phyloP scores from a whole-genome alignment of 2,329 filamentous ascomycete species.

The Curvularia spicifera region DNA sequence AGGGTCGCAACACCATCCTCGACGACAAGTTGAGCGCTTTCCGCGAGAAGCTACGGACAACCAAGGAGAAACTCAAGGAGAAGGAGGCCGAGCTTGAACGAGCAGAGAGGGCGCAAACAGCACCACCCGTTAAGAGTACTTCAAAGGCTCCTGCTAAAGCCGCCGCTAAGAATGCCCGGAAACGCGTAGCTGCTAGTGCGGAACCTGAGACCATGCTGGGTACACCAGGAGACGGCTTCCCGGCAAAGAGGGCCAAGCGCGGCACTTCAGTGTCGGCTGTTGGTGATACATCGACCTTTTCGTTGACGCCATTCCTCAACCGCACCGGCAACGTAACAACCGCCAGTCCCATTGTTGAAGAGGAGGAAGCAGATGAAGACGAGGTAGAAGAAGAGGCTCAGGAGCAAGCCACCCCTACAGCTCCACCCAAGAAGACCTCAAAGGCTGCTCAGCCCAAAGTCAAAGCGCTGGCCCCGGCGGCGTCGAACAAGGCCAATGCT shows the following conservation, averaged over 20 bases:
- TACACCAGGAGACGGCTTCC: slow-evolving; percentile 57
- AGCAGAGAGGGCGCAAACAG: slow-evolving; percentile 52
- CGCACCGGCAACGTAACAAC: slow-evolving; percentile 67
- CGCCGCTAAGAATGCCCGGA: slow-evolving; percentile 49
- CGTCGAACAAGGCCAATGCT: slow-evolving; percentile 54
- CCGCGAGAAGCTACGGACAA: slow-evolving; percentile 70
- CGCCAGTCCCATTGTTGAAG: slow-evolving; percentile 51
- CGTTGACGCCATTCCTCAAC: slow-evolving; percentile 92
- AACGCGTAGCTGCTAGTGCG: slow-evolving; percentile 52
- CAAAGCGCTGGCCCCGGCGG: slow-evolving; percentile 53
- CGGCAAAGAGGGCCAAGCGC: slow-evolving; percentile 55
- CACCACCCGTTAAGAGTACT: slow-evolving; percentile 38
- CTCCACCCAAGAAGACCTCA: slow-evolving; percentile 38
- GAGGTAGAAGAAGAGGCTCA: slow-evolving; percentile 37
- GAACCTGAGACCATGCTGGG: slow-evolving; percentile 58
- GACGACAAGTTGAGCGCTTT: slow-evolving; percentile 74
- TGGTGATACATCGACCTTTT: slow-evolving; percentile 90
- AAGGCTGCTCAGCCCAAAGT: slow-evolving; percentile 42
- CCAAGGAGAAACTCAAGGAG: slow-evolving; percentile 76
- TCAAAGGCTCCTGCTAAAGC: slow-evolving; percentile 45
- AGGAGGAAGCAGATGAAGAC: slow-evolving; percentile 18
- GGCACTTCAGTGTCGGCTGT: slow-evolving; percentile 63
- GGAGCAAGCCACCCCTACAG: slow-evolving; percentile 40
- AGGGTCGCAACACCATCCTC: slow-evolving; percentile 67
- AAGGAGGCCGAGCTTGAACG: slow-evolving; percentile 59